A percentile compares a stretch with the other conserved stretches of the same genome.
Conservation (phyloP, 306 rosid genomes). For the Sesbania bispinosa region DNA sequence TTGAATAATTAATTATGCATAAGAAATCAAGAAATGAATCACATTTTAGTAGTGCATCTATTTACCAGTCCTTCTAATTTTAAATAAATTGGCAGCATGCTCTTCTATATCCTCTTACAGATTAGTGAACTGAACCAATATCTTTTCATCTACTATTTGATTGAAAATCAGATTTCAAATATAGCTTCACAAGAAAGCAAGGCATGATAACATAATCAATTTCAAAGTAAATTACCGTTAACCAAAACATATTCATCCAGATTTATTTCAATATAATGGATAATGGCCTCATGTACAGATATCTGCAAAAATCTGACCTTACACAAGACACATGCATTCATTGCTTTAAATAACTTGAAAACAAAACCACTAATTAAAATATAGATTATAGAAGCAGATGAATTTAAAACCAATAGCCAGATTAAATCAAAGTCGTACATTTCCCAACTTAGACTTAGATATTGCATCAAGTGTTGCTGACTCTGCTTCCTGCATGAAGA, state of each 20-base stretch:
- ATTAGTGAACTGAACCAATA: background rate
- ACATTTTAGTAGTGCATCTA: background rate
- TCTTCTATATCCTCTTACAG: background rate
- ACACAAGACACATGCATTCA: background rate
- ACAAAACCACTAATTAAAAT: background rate
- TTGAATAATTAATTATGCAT: background rate
- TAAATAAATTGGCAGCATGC: background rate
- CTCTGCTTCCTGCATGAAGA: conserved; percentile 77
- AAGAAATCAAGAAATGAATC: background rate
- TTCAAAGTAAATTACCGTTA: background rate
- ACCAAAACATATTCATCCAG: background rate
- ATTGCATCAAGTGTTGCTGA: conserved; percentile 91
- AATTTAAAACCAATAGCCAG: conserved; percentile 15
- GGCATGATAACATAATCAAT: background rate
- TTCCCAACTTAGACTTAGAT: conserved; percentile 86
- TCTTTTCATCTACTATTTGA: background rate
- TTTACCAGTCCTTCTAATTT: background rate
- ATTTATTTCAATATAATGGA: background rate
- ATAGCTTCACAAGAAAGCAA: background rate
- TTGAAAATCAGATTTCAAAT: conserved; percentile 1
- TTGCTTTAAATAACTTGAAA: background rate
- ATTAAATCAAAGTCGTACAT: conserved; percentile 47
- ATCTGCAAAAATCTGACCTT: background rate
- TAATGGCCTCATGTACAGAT: background rate
- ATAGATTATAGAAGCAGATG: conserved; percentile 18